These are phyloP conservation scores for Pythium chondricola DNA, from an alignment of 352 stramenopile species.

Conservation along the genomic window DNA sequence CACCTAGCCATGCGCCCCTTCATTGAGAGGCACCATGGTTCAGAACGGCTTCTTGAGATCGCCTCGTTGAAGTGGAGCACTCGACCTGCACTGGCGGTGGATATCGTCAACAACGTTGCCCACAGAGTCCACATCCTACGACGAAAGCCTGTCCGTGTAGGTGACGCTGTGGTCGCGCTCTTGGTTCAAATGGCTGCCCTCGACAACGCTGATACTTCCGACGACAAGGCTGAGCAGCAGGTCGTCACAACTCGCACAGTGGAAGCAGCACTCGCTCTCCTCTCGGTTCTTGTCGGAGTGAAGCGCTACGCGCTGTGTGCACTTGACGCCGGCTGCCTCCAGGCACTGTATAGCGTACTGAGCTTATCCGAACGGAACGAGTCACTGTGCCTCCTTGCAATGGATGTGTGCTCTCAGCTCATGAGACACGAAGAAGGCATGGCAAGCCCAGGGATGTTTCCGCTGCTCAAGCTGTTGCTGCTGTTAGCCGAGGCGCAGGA, in stretches of 20 bases:
- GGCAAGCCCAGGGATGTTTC: conserved; percentile 1
- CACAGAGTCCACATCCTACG: too few relatives aligned
- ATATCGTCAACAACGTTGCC: too few relatives aligned
- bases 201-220: too few relatives aligned
- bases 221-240: too few relatives aligned
- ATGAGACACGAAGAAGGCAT: conserved; percentile 27
- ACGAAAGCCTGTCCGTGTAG: too few relatives aligned
- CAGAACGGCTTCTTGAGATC: too few relatives aligned
- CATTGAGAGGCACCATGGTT: too few relatives aligned
- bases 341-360: conserved; percentile 26
- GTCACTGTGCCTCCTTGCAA: conserved; percentile 12
- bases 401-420: conserved; percentile 36
- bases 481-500: conserved; percentile 10
- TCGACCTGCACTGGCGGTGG: too few relatives aligned
- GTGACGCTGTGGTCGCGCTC: too few relatives aligned
- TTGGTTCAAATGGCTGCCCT: too few relatives aligned
- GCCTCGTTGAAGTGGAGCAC: too few relatives aligned
- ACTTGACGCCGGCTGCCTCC: conserved; percentile 17
- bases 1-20: too few relatives aligned
- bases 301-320: conserved; percentile 26
- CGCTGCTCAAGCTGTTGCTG: conserved; percentile 29
- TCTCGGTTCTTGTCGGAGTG: conserved; percentile 23
- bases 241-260: conserved; percentile 3
- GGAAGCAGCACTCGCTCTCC: conserved; percentile 17
- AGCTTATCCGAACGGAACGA: conserved; percentile 27